Evolutionary conservation across 1,284 basidiomycete species (phyloP), one percentile per base, ranked within the genome.

Genomic region (Rhodotorula sp.): DNA sequence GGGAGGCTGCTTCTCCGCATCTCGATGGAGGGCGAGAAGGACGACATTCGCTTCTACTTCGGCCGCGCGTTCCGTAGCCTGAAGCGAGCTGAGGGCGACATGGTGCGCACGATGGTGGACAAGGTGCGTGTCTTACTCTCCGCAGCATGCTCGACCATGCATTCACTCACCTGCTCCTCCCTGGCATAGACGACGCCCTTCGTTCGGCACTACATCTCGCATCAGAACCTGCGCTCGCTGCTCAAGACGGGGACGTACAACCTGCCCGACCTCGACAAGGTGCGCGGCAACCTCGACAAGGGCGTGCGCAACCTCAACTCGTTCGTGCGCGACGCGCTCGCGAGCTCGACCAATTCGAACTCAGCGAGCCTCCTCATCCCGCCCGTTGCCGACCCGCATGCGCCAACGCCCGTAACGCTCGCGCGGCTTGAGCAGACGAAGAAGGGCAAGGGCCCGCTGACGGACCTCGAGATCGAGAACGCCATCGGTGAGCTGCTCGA

Each of bases 1-100:
- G 67, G 95, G 2, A 88, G 93, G 48, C 86, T 98, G 49, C 83
- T 97, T 58, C 84, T 97, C 41, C 87, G 97, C 12, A 87, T 99
- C 65, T 96, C 93, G 80, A 97, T 99, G 94, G 97, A 99, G 80
- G 94, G 94, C 59, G 96, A 98, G 85, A 92, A 96, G 81, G 75
- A 77, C 69, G 97, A 99, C 80, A 92, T 96, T 27, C 91, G 93
- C 76, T 99, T 97, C 85, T 94, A 93, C 84, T 99, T 99, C 80
- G 97, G 97, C 17, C 87, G 93, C 53, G 97, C 91, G 1, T 99
- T 99, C 86, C 86, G 96, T 52, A 94, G 90, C 60, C 82, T 99
- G 77, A 98, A 99, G 83, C 86, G 96, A 41, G 91, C 93, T 0
- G 95, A 99, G 80, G 89, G 88, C 34, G 96, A 99, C 78, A 98